Base-by-base conservation (phyloP, 768 basidiomycete genomes). In the Aureoboletus auriporus region DNA sequence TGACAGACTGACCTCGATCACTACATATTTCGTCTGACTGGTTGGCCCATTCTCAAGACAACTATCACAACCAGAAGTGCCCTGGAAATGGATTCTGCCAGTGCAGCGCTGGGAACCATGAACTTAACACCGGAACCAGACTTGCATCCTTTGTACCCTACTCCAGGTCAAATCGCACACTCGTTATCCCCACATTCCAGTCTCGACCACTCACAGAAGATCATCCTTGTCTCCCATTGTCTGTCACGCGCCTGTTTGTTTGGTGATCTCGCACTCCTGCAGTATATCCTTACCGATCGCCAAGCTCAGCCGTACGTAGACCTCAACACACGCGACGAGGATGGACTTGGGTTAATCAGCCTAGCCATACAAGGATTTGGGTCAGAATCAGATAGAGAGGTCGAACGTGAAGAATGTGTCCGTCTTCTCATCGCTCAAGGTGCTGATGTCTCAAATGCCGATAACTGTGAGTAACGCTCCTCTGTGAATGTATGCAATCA, bases 331-430 rank as follows among this genome's bases (percentile, higher is more conserved):
- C 77, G 79, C 54, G 93, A 95, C 67, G 92, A 94, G 44, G 93
- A 97, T 54, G 91, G 90, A 11, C 73, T 92, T 39, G 83, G 86
- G 23, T 70, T 93, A 52, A 75, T 93, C 71, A 85, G 87, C 63
- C 74, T 81, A 47, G 71, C 83, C 26, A 88, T 91, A 56, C 81
- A 89, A 53, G 89, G 89, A 10, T 92, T 92, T 62, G 86, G 88
- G 34, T 79, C 82, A 26, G 89, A 90, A 46, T 78, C 79, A 16
- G 90, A 92, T 54, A 79, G 86, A 48, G 86, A 92, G 49, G 79
- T 94, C 38, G 94, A 97, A 60, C 77, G 89, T 54, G 93, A 96
- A 67, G 93, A 96, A 65, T 89, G 86, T 56, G 86, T 93, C 7
- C 75, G 92, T 48, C 69, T 89, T 39, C 73, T 95, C 36, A 80